These are phyloP conservation scores for Cladosporium velox DNA, from an alignment of 2,329 filamentous ascomycete species.

Conservation along the genomic window DNA sequence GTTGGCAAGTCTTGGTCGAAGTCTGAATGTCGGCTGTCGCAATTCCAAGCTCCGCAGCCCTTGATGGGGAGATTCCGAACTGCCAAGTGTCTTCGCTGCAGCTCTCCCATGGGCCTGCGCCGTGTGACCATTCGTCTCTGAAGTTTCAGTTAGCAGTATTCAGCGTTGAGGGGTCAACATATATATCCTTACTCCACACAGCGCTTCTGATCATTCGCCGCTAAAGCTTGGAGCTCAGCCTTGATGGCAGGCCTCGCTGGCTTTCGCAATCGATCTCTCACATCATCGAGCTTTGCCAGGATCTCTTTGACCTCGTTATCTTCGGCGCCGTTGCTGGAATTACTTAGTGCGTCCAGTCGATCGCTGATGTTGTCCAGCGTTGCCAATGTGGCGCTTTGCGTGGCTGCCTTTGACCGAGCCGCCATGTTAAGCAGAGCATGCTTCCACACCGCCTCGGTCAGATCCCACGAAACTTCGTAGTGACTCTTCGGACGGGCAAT, in stretches of 20 bases:
- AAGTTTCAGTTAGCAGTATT: background rate
- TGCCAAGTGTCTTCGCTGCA: constrained; percentile 8
- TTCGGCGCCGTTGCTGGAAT: background rate
- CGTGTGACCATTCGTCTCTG: constrained; percentile 17
- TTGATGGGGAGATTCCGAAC: constrained; percentile 3
- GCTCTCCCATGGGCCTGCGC: constrained; percentile 7
- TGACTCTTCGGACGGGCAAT: background rate
- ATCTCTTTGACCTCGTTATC: background rate
- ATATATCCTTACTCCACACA: background rate
- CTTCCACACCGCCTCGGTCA: constrained; percentile 6
- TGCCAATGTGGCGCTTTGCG: background rate
- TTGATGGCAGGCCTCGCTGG: background rate
- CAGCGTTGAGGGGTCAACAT: too few species aligned
- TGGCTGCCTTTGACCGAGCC: background rate
- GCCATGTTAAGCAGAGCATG: constrained; percentile 12
- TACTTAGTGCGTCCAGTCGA: background rate
- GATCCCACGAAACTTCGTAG: background rate
- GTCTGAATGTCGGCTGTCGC: background rate
- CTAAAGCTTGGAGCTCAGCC: background rate
- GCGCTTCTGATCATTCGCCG: constrained; percentile 2
- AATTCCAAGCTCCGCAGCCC: constrained; percentile 1
- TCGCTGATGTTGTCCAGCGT: constrained; percentile 4
- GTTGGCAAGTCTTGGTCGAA: constrained; percentile 11
- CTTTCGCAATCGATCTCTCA: background rate
- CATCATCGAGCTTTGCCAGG: background rate